Evolutionary conservation across 768 basidiomycete species (phyloP), one percentile per base, ranked within the genome.

Genomic region (Tephrocybe rancida): DNA sequence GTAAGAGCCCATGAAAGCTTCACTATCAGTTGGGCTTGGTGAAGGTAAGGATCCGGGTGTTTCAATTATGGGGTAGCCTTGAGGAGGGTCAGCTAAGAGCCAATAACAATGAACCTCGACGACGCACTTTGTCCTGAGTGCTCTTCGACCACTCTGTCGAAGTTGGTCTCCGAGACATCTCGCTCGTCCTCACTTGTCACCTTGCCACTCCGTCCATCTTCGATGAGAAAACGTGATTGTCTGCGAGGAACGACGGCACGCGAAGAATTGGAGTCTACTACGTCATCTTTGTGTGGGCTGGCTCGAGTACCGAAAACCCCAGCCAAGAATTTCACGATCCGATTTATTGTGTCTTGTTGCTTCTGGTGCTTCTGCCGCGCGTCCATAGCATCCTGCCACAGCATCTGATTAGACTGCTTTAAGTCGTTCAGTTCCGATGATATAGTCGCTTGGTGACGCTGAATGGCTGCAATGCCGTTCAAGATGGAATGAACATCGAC

Each of bases 281-380:
- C 63, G 41, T 68, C 70, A 29, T 73, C 70, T 48, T 72, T 70
- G 22, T 58, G 60, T 10, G 74, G 68, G 42, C 70, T 75, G 1
- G 75, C 73, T 49, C 78, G 80, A 41, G 67, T 69, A 11, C 89
- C 88, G 72, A 98, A 98, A 2, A 98, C 88, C 11, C 92, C 87
- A 9, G 95, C 95, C 50, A 99, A 73, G 71, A 99, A 98, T 55
- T 93, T 90, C 58, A 99, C 81, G 56, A 99, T 98, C 50, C 92
- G 77, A 64, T 97, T 94, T 67, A 98, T 94, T 19, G 94, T 97
- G 67, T 98, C 95, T 64, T 97, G 90, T 59, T 98, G 95, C 64
- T 92, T 95, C 67, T 93, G 87, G 64, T 96, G 87, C 52, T 85
- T 81, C 59, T 87, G 84, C 14, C 94, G 77, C 1, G 92, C 83